A percentile compares a stretch with the other conserved stretches of the same genome.
phyloP scores from a whole-genome alignment of 2,329 filamentous ascomycete species.

The Ascochyta viciae-villosae region DNA sequence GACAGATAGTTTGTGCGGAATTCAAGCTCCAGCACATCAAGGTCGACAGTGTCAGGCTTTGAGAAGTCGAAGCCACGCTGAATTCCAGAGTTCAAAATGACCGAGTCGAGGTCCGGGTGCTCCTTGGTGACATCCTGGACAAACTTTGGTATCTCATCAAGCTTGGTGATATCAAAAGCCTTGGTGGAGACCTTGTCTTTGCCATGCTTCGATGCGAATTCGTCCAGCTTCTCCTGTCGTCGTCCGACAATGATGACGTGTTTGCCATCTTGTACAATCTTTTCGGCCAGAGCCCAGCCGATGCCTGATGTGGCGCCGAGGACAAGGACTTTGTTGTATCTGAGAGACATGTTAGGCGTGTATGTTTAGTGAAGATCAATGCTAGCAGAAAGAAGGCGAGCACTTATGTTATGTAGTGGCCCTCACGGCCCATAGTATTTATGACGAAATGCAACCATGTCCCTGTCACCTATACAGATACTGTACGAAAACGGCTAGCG shows the following conservation, averaged over 20 bases:
- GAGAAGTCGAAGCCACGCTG: constrained; percentile 59
- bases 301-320: constrained; percentile 63
- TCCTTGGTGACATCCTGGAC: constrained; percentile 50
- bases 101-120: constrained; percentile 60
- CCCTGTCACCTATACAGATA: neutral
- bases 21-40: constrained; percentile 54
- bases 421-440: neutral
- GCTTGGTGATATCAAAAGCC: constrained; percentile 60
- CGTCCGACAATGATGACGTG: constrained; percentile 59
- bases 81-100: constrained; percentile 63
- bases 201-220: constrained; percentile 56
- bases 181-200: constrained; percentile 54
- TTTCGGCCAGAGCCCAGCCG: constrained; percentile 58
- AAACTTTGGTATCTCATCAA: constrained; percentile 57
- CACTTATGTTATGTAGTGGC: neutral
- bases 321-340: constrained; percentile 61
- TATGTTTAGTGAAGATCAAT: neutral
- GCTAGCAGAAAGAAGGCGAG: too few species aligned
- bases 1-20: constrained; percentile 61
- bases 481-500: neutral
- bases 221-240: constrained; percentile 59
- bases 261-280: constrained; percentile 57
- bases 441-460: constrained; percentile 3
- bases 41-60: constrained; percentile 56
- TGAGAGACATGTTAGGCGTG: constrained; percentile 49